Percentiles rank a stretch among this genome's conserved stretches.
Evolutionary conservation across 371 early-diverging fungal genomes (phyloP).

Genomic region (Circinella minor): DNA sequence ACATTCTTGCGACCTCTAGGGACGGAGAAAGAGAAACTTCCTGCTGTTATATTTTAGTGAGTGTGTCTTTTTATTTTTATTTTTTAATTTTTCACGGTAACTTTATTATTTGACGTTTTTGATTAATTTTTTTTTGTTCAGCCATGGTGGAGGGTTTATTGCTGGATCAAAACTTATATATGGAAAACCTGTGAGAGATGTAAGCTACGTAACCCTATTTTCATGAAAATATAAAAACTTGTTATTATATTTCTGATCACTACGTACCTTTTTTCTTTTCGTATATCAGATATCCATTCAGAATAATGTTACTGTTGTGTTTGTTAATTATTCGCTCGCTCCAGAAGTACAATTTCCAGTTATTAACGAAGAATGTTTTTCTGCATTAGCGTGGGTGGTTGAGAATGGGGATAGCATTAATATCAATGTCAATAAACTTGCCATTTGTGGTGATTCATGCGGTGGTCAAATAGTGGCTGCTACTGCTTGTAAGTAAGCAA

Average conservation of each 20-base stretch:
- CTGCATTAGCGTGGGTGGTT: constrained; percentile 21
- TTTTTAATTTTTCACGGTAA: too few species aligned
- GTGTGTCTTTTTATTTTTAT: background rate
- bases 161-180: constrained; percentile 21
- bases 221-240: background rate
- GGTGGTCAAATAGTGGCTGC: constrained; percentile 25
- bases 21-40: constrained; percentile 17
- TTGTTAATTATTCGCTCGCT: constrained; percentile 28
- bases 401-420: constrained; percentile 14
- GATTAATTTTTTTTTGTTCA: background rate
- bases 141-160: constrained; percentile 27
- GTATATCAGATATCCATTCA: constrained; percentile 7
- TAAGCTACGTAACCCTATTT: constrained; percentile 8
- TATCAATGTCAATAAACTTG: constrained; percentile 18
- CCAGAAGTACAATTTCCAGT: constrained; percentile 33
- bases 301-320: constrained; percentile 17
- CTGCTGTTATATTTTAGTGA: constrained; percentile 23
- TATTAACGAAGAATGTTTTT: constrained; percentile 30
- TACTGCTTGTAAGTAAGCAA: background rate
- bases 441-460: constrained; percentile 27
- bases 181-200: constrained; percentile 19
- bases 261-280: too few species aligned
- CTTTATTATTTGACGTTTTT: too few species aligned
- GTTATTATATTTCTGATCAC: too few species aligned
- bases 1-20: constrained; percentile 17